Percentiles rank a stretch among this genome's conserved stretches.
phyloP scores from a whole-genome alignment of 1,284 basidiomycete genomes.

The Fistulina hepatica region DNA sequence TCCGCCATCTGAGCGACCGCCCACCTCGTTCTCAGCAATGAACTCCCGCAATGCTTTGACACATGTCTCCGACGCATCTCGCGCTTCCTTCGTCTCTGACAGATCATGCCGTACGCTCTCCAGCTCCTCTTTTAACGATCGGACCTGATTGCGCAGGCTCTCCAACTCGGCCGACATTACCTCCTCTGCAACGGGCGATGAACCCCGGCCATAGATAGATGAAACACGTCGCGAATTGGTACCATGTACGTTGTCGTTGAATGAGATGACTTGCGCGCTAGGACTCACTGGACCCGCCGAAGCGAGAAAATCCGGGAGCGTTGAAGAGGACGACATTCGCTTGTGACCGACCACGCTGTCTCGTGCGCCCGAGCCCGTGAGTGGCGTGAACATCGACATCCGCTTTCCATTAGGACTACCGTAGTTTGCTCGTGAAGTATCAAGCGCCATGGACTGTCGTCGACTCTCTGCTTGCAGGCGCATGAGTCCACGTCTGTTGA shows the following conservation, averaged over 20 bases:
- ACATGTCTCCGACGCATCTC: constrained; percentile 80
- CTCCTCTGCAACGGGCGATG: constrained; percentile 22
- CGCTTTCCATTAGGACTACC: constrained; percentile 48
- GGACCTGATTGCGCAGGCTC: constrained; percentile 52
- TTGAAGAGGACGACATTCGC: too few relatives aligned
- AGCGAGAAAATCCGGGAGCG: too few relatives aligned
- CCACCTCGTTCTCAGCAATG: constrained; percentile 65
- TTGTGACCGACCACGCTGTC: too few relatives aligned
- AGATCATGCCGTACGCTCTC: constrained; percentile 58
- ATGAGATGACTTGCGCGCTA: too few relatives aligned
- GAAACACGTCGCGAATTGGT: constrained; percentile 60
- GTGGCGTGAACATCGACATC: constrained; percentile 58
- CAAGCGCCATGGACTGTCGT: constrained; percentile 47
- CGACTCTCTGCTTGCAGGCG: constrained; percentile 78
- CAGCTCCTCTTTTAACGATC: constrained; percentile 45
- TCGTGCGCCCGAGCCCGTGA: constrained; percentile 43
- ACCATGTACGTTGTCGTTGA: too few relatives aligned
- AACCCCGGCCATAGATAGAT: constrained; percentile 53
- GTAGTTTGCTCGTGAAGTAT: constrained; percentile 40
- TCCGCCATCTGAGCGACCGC: constrained; percentile 19
- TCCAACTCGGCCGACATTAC: constrained; percentile 34
- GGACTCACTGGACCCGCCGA: too few relatives aligned
- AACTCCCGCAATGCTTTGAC: constrained; percentile 75
- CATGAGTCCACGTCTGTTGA: constrained; percentile 70
- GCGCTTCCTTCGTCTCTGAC: constrained; percentile 69